Evolutionary conservation across 345 rosid genomes (phyloP), one percentile per base, ranked within the genome.

Genomic region (Citrus australasica): DNA sequence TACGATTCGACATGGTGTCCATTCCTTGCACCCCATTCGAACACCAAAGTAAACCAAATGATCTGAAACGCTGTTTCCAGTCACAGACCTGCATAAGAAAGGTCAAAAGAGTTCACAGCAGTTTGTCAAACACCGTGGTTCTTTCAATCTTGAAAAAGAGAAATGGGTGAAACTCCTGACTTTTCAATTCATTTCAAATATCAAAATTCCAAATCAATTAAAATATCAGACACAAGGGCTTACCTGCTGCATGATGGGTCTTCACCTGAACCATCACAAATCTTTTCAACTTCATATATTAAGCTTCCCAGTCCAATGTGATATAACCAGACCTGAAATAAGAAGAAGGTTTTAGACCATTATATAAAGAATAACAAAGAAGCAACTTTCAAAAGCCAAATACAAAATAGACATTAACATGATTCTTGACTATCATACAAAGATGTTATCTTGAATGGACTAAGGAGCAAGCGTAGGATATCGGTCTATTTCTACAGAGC

Each of bases 251-350:
- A 91, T 40, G 80, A 27, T 14, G 92, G 92, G 81, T 95, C 95
- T 84, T 95, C 98, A 63, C 98, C 95, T 3, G 91, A 88, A 78
- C 77, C 83, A 85, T 95, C 99, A 72, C 99, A 93, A 75, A 88
- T 76, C 81, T 85, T 87, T 87, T 95, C 98, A 16, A 85, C 83
- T 37, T 53, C 30, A 82, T 86, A 83, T 79, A 88, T 82, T 72
- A 90, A 81, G 82, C 92, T 83, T 81, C 82, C 89, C 35, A 84
- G n/a, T 64, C 88, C 94, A 77, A 89, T 63, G 77, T 81, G 79
- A 79, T 86, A 85, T 46, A 92, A 69, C 94, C 92, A 88, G n/a
- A 88, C 94, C 94, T 89, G 85, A 77, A 85, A 70, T 10, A 60
- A 46, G 63, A 66, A 64, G 33, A 25, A 72, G 13, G 51, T 66